Evolutionary conservation across 441 rosid species (phyloP).

Genomic region (Gossypium aridum): DNA sequence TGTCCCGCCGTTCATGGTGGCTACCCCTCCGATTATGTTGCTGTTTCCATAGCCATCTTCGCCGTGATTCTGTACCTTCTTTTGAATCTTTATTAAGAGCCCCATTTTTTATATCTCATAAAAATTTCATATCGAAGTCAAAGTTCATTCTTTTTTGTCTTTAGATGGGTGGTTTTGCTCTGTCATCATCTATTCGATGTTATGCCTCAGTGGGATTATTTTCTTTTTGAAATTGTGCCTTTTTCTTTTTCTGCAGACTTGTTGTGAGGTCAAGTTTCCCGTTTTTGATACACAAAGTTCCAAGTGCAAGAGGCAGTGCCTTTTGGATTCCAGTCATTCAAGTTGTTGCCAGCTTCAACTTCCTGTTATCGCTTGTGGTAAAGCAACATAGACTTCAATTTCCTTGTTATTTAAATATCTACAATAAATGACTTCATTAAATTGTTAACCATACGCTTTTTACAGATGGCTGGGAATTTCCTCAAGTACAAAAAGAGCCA

Average conservation of each 20-base stretch:
- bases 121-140: neutral
- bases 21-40: conserved; percentile 80
- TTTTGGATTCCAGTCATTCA: conserved; percentile 89
- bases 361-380: conserved; percentile 64
- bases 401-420: neutral
- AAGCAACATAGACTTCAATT: neutral
- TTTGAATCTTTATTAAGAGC: neutral
- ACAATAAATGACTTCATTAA: neutral
- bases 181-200: conserved; percentile 18
- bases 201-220: conserved; percentile 2
- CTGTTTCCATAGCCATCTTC: conserved; percentile 45
- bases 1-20: conserved; percentile 57
- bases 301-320: conserved; percentile 63
- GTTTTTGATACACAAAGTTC: conserved; percentile 60
- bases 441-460: conserved; percentile 2
- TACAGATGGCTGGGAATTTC: conserved; percentile 56
- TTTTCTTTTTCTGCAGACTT: conserved; percentile 43
- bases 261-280: conserved; percentile 47
- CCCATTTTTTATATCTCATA: neutral
- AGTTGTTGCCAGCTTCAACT: conserved; percentile 69
- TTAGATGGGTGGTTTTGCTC: neutral
- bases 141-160: neutral
- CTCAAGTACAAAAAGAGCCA: conserved; percentile 37
- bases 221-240: neutral
- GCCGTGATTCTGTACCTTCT: conserved; percentile 47